Evolutionary conservation across 2,329 filamentous ascomycete genomes (phyloP).

Genomic region (Nigrospora sphaerica): DNA sequence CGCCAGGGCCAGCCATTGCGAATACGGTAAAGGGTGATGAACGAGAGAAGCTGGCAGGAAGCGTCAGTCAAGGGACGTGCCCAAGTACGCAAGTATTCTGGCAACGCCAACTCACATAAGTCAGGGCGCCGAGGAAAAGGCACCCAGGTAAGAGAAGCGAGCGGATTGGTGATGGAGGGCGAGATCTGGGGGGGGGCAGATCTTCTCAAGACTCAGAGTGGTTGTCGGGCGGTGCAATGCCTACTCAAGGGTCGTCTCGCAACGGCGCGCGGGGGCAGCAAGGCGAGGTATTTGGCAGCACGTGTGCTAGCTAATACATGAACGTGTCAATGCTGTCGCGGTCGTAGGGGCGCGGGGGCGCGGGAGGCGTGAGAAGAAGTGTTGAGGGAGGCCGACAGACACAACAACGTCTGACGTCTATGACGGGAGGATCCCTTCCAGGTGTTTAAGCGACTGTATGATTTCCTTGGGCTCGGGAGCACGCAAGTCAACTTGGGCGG

Average conservation of each 20-base stretch:
- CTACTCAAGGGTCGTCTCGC: constrained; percentile 2
- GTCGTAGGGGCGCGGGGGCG: background rate
- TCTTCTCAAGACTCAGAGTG: constrained; percentile 12
- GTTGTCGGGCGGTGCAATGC: constrained; percentile 7
- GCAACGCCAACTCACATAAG: constrained; percentile 16
- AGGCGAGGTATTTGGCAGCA: background rate
- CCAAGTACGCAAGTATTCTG: background rate
- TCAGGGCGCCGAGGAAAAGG: constrained; percentile 17
- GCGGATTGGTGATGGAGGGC: constrained; percentile 16
- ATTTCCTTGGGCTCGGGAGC: constrained; percentile 17
- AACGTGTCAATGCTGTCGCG: background rate
- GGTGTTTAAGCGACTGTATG: constrained; percentile 27
- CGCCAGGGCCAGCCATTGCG: constrained; percentile 86
- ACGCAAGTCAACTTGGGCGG: constrained; percentile 14
- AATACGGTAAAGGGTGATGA: constrained; percentile 20
- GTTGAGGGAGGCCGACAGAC: constrained; percentile 2
- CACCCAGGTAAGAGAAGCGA: constrained; percentile 18
- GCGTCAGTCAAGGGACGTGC: constrained; percentile 8
- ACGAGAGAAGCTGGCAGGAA: constrained; percentile 26
- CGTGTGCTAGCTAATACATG: background rate
- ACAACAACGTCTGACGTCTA: constrained; percentile 8
- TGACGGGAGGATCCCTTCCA: constrained; percentile 20
- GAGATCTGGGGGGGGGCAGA: constrained; percentile 10
- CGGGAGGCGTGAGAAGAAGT: background rate
- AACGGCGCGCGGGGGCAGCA: background rate